These are phyloP conservation scores for Erucastrum elatum DNA, from an alignment of 345 rosid genomes.

Conservation along the genomic window DNA sequence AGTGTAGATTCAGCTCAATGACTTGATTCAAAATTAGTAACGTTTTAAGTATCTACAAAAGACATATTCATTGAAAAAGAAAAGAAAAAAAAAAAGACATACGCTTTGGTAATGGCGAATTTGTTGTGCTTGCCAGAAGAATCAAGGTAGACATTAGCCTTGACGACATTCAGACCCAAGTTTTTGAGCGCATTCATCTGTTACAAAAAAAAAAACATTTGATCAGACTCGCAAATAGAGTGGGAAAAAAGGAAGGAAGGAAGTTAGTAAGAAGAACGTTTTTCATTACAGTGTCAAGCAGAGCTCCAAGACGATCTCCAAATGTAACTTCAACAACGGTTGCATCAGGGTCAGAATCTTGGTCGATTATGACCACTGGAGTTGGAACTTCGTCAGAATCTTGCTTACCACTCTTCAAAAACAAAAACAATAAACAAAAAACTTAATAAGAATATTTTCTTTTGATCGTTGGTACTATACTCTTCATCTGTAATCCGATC, in stretches of 20 bases:
- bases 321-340: constrained; percentile 88
- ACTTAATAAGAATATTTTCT: background rate
- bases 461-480: background rate
- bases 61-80: no score
- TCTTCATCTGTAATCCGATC: constrained; percentile 5
- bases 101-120: constrained; percentile 83
- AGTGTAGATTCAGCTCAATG: background rate
- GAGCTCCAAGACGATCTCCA: constrained; percentile 98
- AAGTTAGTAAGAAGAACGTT: background rate
- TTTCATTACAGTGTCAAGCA: constrained; percentile 74
- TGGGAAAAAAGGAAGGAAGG: background rate
- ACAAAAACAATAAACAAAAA: background rate
- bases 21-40: background rate
- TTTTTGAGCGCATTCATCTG: constrained; percentile 93
- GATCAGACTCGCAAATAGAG: background rate
- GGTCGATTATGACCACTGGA: constrained; percentile 91
- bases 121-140: constrained; percentile 96
- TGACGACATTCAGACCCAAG: constrained; percentile 89
- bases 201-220: constrained; percentile 7
- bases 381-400: constrained; percentile 74
- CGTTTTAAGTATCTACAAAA: background rate
- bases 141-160: constrained; percentile 87
- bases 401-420: constrained; percentile 46
- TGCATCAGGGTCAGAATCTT: constrained; percentile 89
- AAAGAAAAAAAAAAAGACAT: constrained; percentile 32